A percentile compares a stretch with the other conserved stretches of the same genome.
These are phyloP conservation scores for Verticillium albo-atrum DNA, from an alignment of 2,329 filamentous ascomycete species.

Conservation along the genomic window DNA sequence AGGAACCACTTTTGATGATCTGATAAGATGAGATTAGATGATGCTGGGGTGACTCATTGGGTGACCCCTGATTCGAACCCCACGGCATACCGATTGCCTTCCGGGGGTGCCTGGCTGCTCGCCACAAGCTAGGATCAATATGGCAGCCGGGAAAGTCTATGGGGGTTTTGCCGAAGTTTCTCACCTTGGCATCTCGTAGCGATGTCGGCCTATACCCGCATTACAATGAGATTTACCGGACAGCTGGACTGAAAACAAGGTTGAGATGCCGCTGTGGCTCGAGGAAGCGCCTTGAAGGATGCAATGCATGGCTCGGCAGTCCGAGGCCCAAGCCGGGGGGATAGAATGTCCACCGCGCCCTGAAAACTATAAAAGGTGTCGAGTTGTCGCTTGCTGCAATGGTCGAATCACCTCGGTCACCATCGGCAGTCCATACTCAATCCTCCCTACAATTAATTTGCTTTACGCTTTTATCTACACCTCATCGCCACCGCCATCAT, in stretches of 20 bases:
- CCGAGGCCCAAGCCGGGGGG: neutral
- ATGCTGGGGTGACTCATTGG: neutral
- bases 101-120: neutral
- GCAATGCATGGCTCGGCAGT: neutral
- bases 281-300: neutral
- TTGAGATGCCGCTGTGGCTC: neutral
- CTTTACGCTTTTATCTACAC: neutral
- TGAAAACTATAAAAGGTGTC: neutral
- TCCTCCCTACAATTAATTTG: too few relatives aligned
- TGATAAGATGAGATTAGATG: slow-evolving; percentile 5
- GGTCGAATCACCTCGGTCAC: too few relatives aligned
- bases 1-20: slow-evolving; percentile 2
- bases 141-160: neutral
- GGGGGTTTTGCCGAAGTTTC: neutral
- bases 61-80: neutral
- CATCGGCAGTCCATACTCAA: neutral
- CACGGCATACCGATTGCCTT: neutral
- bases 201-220: neutral
- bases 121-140: neutral
- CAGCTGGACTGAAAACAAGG: neutral
- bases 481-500: slow-evolving; percentile 15
- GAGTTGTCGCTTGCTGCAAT: neutral
- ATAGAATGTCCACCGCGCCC: neutral
- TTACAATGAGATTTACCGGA: neutral
- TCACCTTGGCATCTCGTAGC: neutral